Conservation (phyloP, 257 asterid genomes). For the Anisodus acutangulus region DNA sequence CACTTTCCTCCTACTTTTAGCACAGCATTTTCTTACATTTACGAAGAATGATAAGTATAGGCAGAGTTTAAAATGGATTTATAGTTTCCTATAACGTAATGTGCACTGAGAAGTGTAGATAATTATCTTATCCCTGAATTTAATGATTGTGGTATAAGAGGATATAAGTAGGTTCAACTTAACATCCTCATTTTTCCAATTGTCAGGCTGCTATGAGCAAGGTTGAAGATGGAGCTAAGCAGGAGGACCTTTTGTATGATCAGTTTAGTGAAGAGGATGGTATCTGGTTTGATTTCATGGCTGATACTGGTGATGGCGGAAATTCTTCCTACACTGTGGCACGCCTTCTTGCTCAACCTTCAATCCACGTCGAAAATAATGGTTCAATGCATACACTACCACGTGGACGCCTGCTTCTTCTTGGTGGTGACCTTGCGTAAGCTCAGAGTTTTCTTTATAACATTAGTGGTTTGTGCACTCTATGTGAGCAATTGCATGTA, state of each 20-base stretch:
- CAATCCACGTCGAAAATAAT: constrained; percentile 50
- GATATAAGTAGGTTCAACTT: constrained; percentile 3
- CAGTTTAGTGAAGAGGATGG: constrained; percentile 68
- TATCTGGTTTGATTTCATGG: constrained; percentile 87
- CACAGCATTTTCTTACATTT: neutral
- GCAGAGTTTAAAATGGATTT: neutral
- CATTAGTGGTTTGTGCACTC: neutral
- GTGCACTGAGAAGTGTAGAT: constrained; percentile 15
- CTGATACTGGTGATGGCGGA: constrained; percentile 89
- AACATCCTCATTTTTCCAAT: neutral
- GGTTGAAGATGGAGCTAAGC: constrained; percentile 63
- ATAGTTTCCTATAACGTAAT: neutral
- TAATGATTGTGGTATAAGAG: neutral
- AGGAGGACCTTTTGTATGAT: constrained; percentile 69
- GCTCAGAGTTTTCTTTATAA: constrained; percentile 38
- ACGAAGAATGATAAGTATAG: neutral
- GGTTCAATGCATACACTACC: constrained; percentile 57
- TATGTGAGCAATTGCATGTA: neutral
- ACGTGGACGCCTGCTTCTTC: constrained; percentile 70
- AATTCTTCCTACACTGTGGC: constrained; percentile 80
- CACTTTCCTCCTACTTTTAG: neutral
- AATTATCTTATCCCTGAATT: neutral
- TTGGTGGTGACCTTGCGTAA: constrained; percentile 94
- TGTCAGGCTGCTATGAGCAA: constrained; percentile 77
- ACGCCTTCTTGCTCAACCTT: constrained; percentile 80